Conservation (phyloP, 2,329 filamentous ascomycete species). For the Thyridium curvatum region DNA sequence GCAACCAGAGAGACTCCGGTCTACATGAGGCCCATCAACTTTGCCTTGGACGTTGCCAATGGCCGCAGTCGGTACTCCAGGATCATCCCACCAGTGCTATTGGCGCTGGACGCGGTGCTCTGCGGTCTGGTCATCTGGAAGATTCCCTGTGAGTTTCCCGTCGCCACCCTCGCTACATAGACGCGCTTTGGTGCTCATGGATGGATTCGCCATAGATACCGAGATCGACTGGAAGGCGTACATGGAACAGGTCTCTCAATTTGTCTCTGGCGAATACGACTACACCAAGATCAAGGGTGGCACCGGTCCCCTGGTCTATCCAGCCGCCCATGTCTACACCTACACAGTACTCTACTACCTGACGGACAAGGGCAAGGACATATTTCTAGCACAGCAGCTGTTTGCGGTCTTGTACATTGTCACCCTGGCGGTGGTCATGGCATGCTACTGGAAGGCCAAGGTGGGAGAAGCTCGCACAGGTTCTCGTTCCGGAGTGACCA, state of each 20-base stretch:
- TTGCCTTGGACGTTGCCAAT: conserved; percentile 36
- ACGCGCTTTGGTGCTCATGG: neutral
- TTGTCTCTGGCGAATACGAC: conserved; percentile 77
- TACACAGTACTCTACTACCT: conserved; percentile 75
- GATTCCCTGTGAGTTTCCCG: conserved; percentile 62
- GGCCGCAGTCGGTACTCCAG: conserved; percentile 43
- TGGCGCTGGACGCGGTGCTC: conserved; percentile 64
- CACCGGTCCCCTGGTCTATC: conserved; percentile 92
- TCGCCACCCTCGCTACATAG: conserved; percentile 3
- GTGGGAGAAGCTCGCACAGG: conserved; percentile 42
- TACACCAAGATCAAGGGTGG: conserved; percentile 80
- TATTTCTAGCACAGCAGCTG: conserved; percentile 73
- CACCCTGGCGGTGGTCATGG: conserved; percentile 70
- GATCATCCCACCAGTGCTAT: conserved; percentile 52
- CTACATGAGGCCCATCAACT: conserved; percentile 16
- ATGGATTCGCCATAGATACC: conserved; percentile 55
- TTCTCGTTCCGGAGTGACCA: too few species aligned
- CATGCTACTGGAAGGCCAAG: conserved; percentile 71
- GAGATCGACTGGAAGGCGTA: conserved; percentile 98
- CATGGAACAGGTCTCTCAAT: conserved; percentile 86
- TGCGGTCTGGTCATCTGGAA: conserved; percentile 72
- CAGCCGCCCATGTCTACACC: conserved; percentile 86
- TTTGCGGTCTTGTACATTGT: conserved; percentile 76
- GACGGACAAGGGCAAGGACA: conserved; percentile 70
- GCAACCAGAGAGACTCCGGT: conserved; percentile 5